Evolutionary conservation across 208 protist species (phyloP), one percentile per base, ranked within the genome.

Genomic region (Herpetomonas tarakana): DNA sequence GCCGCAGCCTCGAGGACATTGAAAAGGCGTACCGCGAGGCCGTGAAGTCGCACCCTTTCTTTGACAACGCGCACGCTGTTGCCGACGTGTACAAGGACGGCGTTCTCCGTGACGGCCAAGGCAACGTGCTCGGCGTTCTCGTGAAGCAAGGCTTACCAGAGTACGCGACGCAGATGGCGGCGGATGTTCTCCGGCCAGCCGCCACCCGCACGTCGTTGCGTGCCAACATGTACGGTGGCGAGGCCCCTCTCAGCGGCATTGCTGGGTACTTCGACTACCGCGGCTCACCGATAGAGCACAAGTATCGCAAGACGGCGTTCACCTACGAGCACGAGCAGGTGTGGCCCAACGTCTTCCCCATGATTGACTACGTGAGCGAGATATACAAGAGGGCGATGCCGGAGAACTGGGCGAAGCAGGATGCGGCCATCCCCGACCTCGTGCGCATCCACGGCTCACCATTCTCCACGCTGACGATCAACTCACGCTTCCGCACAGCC

Each of bases 391-490:
- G 62, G 28, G 62, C 76, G 12, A 74, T 91, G 49, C 88, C 88
- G 26, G 45, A 81, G 25, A 29, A 81, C 38, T 97, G 91, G 88
- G 71, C 52, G 25, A 57, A 61, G 49, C 91, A 97, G 65, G 60
- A 93, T 65, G 66, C 56, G 12, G 88, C 88, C 9, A 88, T 97
- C 49, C 91, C 91, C 7, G 88, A 97, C 50, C 30, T 91, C 22
- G 88, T 95, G 16, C 86, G 91, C 57, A 93, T 97, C 49, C 79
- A 93, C 68, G 74, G 71, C 27, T 89, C 88, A 6, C 83, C 87
- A 11, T 97, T 93, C 75, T 93, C 86, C 0, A 97, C 91, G 11
- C 73, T 97, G 7, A 97, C 91, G 7, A 86, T 97, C 58, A 97
- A 97, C 76, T 85, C 84, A 18, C 74, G 75, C 26, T 97, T 97